phyloP scores from a whole-genome alignment of 768 basidiomycete genomes.

The Gymnopilus dilepis region DNA sequence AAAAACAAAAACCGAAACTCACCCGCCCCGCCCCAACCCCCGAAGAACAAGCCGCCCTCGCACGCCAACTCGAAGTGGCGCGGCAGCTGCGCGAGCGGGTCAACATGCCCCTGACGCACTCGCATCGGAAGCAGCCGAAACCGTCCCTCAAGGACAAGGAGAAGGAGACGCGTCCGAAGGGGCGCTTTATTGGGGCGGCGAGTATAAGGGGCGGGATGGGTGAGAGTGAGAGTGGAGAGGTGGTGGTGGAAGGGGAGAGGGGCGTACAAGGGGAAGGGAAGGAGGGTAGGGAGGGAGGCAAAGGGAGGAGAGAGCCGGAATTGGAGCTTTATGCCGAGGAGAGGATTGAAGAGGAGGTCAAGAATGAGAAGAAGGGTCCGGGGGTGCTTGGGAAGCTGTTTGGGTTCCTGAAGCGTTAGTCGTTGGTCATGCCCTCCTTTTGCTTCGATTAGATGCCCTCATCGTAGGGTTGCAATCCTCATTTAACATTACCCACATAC shows the following conservation, averaged over 20 bases:
- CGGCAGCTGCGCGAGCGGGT: conserved; percentile 3
- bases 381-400: background rate
- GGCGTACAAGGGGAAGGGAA: too few species aligned
- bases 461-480: too few species aligned
- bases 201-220: too few species aligned
- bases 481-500: too few species aligned
- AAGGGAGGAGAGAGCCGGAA: background rate
- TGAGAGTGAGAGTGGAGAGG: too few species aligned
- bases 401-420: background rate
- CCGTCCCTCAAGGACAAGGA: background rate
- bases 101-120: background rate
- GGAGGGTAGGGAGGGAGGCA: too few species aligned
- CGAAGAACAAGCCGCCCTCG: conserved; percentile 11
- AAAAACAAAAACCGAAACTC: background rate
- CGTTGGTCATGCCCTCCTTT: too few species aligned
- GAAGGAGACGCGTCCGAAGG: too few species aligned
- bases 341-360: background rate
- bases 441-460: too few species aligned
- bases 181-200: too few species aligned
- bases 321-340: background rate
- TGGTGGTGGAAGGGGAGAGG: too few species aligned
- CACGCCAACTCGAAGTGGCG: conserved; percentile 12
- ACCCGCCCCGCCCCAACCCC: conserved; percentile 9
- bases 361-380: background rate
- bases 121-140: conserved; percentile 14